A percentile compares a stretch with the other conserved stretches of the same genome.
Conservation (phyloP, 345 rosid species). For the Pistacia integerrima region DNA sequence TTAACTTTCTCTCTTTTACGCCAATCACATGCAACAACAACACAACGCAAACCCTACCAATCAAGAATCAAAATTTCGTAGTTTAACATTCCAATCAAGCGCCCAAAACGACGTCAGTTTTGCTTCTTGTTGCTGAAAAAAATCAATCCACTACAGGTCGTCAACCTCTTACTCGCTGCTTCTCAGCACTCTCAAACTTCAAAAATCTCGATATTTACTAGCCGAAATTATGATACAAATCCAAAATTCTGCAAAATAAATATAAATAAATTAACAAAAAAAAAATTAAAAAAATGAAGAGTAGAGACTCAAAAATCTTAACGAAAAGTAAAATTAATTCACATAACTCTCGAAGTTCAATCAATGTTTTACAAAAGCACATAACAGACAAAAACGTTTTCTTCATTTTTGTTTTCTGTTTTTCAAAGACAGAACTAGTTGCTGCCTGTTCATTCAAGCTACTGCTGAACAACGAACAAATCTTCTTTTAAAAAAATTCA, state of each 20-base stretch:
- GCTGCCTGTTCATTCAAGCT: background rate
- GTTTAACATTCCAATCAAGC: slow-evolving; percentile 42
- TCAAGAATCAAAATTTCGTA: slow-evolving; percentile 52
- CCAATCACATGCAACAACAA: background rate
- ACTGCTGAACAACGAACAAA: background rate
- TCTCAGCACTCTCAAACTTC: slow-evolving; percentile 10
- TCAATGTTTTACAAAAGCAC: background rate
- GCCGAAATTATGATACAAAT: background rate
- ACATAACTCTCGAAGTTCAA: background rate
- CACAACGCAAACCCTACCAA: slow-evolving; percentile 32
- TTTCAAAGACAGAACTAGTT: background rate
- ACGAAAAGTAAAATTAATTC: background rate
- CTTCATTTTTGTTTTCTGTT: background rate
- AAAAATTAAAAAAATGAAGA: background rate
- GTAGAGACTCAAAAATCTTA: background rate
- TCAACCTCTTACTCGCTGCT: background rate
- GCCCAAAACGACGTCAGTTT: slow-evolving; percentile 1
- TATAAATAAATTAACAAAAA: background rate
- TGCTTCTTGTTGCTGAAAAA: background rate
- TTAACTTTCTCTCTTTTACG: background rate
- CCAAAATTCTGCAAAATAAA: slow-evolving; percentile 4
- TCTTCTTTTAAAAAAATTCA: background rate
- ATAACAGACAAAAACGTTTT: background rate
- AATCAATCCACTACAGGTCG: background rate
- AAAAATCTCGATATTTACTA: background rate